Conservation (phyloP, 1,284 basidiomycete genomes). For the Ganoderma meredithae region DNA sequence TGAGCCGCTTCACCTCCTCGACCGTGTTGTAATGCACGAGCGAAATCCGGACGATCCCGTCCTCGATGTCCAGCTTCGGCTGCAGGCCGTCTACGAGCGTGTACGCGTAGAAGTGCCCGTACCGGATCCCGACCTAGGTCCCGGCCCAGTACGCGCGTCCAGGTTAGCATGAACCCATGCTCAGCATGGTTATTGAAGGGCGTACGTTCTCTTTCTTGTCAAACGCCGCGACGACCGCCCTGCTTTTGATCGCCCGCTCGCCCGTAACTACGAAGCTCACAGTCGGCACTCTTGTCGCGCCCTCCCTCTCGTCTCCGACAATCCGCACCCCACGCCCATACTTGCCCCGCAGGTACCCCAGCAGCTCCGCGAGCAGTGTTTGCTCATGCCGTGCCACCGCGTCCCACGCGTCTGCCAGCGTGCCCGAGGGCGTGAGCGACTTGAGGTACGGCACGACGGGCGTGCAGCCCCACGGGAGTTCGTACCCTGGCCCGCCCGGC, state of each 20-base stretch:
- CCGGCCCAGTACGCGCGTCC: too few relatives aligned
- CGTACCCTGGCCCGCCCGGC: conserved; percentile 78
- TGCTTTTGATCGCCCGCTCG: conserved; percentile 60
- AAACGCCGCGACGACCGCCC: conserved; percentile 68
- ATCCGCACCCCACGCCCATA: conserved; percentile 67
- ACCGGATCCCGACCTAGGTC: conserved; percentile 74
- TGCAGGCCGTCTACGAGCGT: conserved; percentile 60
- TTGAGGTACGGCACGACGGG: conserved; percentile 71
- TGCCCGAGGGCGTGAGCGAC: conserved; percentile 57
- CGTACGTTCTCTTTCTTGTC: conserved; percentile 68
- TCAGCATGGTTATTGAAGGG: conserved; percentile 23
- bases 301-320: conserved; percentile 63
- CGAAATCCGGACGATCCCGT: conserved; percentile 78
- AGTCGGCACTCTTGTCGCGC: conserved; percentile 66
- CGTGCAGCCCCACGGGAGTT: conserved; percentile 67
- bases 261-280: conserved; percentile 74
- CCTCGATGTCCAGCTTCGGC: conserved; percentile 64
- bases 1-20: conserved; percentile 68
- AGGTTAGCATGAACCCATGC: neutral
- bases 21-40: conserved; percentile 86
- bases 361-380: conserved; percentile 47
- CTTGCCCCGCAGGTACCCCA: conserved; percentile 50
- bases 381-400: conserved; percentile 56
- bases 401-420: conserved; percentile 56
- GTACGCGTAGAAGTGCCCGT: conserved; percentile 84